Base-by-base conservation (phyloP, 1,139 yeast genomes). In the Petasospora fabianii region DNA sequence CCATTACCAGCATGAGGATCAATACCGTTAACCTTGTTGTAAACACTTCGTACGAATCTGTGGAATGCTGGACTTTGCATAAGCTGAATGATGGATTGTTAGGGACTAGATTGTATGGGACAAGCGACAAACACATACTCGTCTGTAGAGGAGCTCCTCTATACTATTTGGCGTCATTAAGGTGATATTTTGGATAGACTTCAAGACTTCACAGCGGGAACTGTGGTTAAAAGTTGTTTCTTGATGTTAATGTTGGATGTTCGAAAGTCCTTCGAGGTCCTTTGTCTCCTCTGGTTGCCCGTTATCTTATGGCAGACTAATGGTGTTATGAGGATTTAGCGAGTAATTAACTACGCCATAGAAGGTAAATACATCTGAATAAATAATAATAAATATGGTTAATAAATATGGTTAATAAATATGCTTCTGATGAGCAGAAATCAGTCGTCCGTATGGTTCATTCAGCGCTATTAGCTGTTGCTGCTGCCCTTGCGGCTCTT, bases 51-150 rank as follows among this genome's bases (percentile, higher is more conserved):
- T 6, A 86, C 96, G 66, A 84, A 77, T 32, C 77, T 65, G 52
- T 84, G 82, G 55, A 87, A 87, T 1, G 73, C 66, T 1, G 73
- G 76, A 7, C 92, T 81, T 30, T 68, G 69, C 50, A 85, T 69
- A 7, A 84, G 65, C 68, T 71, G 50, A 10, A 26, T 26, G 28
- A 5, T 11, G 6, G 38, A 30, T 26, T 30, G 38, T 35, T 2
- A 15, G 11, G 3, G 17, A 13, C 6, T 10, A 14, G 30, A n/a
- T 12, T 3, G 16, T 17, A 10, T n/a, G 19, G 16, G 4, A 4
- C 11, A 15, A 3, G 10, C 13, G 11, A 11, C 12, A 11, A 13
- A 13, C 11, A 26, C 28, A 13, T 27, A 37, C 44, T 22, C 37
- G 27, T 24, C 32, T 34, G 35, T 41, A 41, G 2, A 41, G 41